Base-by-base conservation (phyloP, 2,329 filamentous ascomycete species). In the Curvularia sp. region DNA sequence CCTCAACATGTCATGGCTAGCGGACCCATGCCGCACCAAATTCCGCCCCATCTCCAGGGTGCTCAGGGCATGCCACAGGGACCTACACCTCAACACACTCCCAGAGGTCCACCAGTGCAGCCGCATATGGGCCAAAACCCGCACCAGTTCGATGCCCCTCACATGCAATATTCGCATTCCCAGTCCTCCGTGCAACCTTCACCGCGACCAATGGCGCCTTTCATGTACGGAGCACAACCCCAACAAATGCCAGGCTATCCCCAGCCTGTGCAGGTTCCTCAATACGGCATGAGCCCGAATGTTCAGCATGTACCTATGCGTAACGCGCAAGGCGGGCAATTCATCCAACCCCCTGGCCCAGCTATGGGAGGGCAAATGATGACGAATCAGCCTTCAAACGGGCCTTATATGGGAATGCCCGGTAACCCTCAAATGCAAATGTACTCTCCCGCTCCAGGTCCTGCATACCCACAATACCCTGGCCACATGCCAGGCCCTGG, bases 101-200 rank as follows among this genome's bases (percentile, higher is more conserved):
- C 89, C 18, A 91, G 93, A 75, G 90, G 90, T 70, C 88, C 92
- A 77, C 90, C 92, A 69, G 85, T 84, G 26, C 88, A 89, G 60
- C 89, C 90, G 57, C 91, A 93, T 4, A 89, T 89, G 64, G 85
- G 84, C 5, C 85, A 88, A 42, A 86, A 84, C 15, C 85, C 88
- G 65, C 91, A 89, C 68, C 88, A 88, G 58, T 88, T 88, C 66
- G 93, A 96, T 66, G 90, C 93, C 58, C 91, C 93, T 71, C 87
- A 93, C 51, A 96, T 97, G 91, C 85, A 87, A 66, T 90, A 95
- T 80, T 91, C 91, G 6, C 93, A 89, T 65, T 93, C 91, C 24
- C 88, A 88, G 3, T 92, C 93, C 69, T 92, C 92, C 2, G 77
- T 83, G 2, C 95, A 92, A 75, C 89, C 91, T 8, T 97, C 93